Conservation (phyloP, 306 rosid genomes). For the Sicyos edulis region DNA sequence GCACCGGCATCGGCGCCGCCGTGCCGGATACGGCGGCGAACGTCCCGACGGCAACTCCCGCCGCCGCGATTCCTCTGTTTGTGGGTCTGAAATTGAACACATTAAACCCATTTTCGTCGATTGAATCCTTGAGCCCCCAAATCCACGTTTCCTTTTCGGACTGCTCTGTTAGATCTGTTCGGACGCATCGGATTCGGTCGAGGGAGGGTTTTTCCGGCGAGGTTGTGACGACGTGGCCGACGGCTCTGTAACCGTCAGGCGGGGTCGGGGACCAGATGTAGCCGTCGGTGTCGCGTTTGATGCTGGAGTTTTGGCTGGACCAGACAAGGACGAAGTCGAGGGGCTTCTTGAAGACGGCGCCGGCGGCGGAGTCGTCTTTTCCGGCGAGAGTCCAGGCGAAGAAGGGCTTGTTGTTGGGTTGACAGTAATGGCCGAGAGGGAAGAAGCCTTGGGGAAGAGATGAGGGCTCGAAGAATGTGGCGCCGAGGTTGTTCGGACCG, state of each 20-base stretch:
- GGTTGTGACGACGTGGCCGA: constrained; percentile 55
- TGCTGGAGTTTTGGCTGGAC: constrained; percentile 35
- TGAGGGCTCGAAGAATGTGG: constrained; percentile 58
- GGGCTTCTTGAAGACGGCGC: constrained; percentile 35
- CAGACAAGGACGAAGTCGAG: constrained; percentile 54
- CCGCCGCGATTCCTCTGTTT: constrained; percentile 39
- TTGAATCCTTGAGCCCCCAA: constrained; percentile 42
- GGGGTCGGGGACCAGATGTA: constrained; percentile 68
- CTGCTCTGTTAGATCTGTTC: constrained; percentile 52
- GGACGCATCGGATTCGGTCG: constrained; percentile 51
- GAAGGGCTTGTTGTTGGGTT: constrained; percentile 63
- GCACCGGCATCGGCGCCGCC: constrained; percentile 20
- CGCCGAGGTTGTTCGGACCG: constrained; percentile 52
- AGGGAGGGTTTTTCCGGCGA: constrained; percentile 48
- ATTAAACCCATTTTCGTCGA: constrained; percentile 31
- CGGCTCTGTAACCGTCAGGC: constrained; percentile 57
- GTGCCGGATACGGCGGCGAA: constrained; percentile 31
- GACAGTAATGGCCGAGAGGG: constrained; percentile 64
- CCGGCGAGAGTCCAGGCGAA: constrained; percentile 62
- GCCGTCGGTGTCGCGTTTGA: constrained; percentile 40
- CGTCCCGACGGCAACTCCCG: constrained; percentile 51
- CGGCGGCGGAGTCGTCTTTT: constrained; percentile 26
- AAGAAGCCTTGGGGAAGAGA: constrained; percentile 56
- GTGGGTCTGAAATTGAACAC: constrained; percentile 47
- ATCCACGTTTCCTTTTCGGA: constrained; percentile 42